Evolutionary conservation across 495 filamentous ascomycete species (phyloP).

Genomic region (Monascus purpureus): DNA sequence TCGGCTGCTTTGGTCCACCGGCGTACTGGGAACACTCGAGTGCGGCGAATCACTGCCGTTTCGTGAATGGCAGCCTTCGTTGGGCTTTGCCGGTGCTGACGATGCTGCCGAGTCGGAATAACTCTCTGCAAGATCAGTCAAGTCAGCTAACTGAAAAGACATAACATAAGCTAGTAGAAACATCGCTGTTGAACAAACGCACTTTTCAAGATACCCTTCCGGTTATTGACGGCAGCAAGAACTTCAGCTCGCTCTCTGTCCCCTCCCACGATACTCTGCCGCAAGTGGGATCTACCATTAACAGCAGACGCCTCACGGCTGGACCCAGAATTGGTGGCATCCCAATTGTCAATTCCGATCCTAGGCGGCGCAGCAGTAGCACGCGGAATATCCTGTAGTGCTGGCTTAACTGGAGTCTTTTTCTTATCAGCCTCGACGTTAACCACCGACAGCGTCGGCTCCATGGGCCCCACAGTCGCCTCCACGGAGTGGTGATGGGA

Average conservation of each 20-base stretch:
- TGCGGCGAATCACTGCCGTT: conserved; percentile 60
- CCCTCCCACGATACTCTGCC: conserved; percentile 82
- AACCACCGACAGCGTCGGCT: conserved; percentile 80
- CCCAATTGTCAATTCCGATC: conserved; percentile 43
- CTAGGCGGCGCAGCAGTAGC: conserved; percentile 80
- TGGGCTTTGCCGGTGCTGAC: conserved; percentile 40
- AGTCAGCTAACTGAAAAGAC: conserved; percentile 11
- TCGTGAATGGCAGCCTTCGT: conserved; percentile 20
- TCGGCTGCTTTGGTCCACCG: conserved; percentile 49
- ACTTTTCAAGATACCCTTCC: conserved; percentile 94
- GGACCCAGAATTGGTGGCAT: conserved; percentile 16
- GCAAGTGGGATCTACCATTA: conserved; percentile 43
- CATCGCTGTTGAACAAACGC: conserved; percentile 29
- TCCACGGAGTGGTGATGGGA: conserved; percentile 66
- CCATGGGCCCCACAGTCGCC: conserved; percentile 46
- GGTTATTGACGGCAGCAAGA: conserved; percentile 54
- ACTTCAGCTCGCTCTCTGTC: conserved; percentile 86
- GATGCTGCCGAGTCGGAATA: conserved; percentile 50
- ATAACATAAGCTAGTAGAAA: conserved; percentile 1
- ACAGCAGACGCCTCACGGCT: conserved; percentile 38
- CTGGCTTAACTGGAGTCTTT: conserved; percentile 62
- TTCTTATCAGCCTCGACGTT: conserved; percentile 89
- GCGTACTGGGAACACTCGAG: conserved; percentile 73
- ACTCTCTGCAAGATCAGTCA: conserved; percentile 23
- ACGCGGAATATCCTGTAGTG: conserved; percentile 51